Evolutionary conservation across 106 monocot genomes (phyloP).

Genomic region (Dendrobium huoshanense): DNA sequence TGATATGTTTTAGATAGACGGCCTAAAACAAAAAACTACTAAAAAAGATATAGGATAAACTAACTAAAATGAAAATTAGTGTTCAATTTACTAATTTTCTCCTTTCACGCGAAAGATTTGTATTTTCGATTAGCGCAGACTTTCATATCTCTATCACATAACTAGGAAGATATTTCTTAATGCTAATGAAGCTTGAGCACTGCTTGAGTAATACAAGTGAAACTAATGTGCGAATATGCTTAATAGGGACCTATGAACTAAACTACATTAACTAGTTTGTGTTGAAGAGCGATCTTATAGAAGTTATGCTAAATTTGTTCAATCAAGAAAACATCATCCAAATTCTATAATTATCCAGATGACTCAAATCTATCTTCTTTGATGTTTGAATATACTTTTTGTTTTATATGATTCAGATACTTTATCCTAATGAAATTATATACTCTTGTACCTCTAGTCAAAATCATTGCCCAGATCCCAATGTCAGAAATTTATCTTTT

Average conservation of each 20-base stretch:
- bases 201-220: not conserved
- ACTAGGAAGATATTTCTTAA: not conserved
- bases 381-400: not conserved
- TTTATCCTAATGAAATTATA: not conserved
- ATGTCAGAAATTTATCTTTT: not conserved
- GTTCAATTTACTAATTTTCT: too few relatives aligned
- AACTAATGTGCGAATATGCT: not conserved
- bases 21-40: too few relatives aligned
- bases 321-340: not conserved
- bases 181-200: slow-evolving; percentile 1
- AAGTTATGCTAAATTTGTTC: not conserved
- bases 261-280: not conserved
- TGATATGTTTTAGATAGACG: too few relatives aligned
- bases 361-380: not conserved
- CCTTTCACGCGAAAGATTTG: too few relatives aligned
- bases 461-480: not conserved
- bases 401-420: not conserved
- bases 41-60: too few relatives aligned
- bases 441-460: not conserved
- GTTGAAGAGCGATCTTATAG: not conserved
- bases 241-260: not conserved
- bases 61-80: too few relatives aligned
- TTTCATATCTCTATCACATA: too few relatives aligned
- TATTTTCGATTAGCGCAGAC: too few relatives aligned
- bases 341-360: not conserved